Conservation (phyloP, 257 asterid species). For the Nyctanthes arbortristis region DNA sequence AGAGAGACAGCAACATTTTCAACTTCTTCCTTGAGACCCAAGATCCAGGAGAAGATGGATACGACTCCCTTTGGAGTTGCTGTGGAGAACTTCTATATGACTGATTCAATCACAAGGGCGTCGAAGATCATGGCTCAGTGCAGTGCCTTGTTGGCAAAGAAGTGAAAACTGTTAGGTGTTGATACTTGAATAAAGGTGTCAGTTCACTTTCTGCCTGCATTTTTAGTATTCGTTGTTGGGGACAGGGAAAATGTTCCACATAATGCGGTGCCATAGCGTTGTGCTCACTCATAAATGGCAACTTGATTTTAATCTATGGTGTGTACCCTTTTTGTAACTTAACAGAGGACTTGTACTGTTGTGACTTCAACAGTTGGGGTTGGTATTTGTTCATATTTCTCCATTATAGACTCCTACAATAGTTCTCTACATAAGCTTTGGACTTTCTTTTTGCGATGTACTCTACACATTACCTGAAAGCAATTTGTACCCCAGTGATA, state of each 20-base stretch:
- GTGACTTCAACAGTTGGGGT: constrained; percentile 34
- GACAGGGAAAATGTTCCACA: constrained; percentile 24
- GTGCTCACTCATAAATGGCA: constrained; percentile 69
- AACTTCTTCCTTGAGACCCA: constrained; percentile 68
- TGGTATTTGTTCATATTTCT: constrained; percentile 26
- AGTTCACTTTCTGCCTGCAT: constrained; percentile 19
- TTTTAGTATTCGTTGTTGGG: constrained; percentile 25
- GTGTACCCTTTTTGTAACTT: constrained; percentile 39
- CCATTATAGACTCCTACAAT: neutral
- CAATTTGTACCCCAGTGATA: too few relatives aligned
- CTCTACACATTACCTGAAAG: too few relatives aligned
- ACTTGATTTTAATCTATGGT: constrained; percentile 27
- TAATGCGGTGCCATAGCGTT: constrained; percentile 36
- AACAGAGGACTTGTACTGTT: constrained; percentile 25
- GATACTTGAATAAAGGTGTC: constrained; percentile 44
- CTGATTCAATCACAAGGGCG: constrained; percentile 89
- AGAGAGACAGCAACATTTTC: constrained; percentile 77
- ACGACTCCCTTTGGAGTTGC: constrained; percentile 56
- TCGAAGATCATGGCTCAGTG: constrained; percentile 99
- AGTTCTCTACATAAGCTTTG: neutral
- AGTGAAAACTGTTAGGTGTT: constrained; percentile 38
- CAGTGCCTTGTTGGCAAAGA: constrained; percentile 62
- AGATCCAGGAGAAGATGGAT: constrained; percentile 48
- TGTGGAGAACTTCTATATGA: constrained; percentile 88
- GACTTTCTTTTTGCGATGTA: neutral